Base-by-base conservation (phyloP, 345 rosid genomes). In the Melastoma malabathricum region DNA sequence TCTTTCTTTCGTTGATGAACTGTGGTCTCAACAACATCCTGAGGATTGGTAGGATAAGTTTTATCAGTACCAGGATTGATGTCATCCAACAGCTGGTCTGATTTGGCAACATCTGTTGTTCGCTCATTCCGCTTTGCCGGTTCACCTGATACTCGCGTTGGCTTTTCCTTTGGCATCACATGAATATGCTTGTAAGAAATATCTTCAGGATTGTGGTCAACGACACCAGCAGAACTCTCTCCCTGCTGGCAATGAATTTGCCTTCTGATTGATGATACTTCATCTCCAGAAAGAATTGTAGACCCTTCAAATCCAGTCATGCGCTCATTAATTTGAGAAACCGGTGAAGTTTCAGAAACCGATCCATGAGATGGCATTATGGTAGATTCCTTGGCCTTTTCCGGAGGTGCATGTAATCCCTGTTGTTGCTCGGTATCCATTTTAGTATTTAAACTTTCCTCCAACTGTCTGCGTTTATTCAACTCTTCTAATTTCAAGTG, bases 401-500 rank as follows among this genome's bases (percentile, higher is more conserved):
- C 76, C 49, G 61, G 45, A 55, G 53, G 50, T 51, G 46, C 55
- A 23, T 34, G 59, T 55, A 50, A 49, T 65, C 65, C 76, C 45
- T 68, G 79, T 66, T 60, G 73, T 62, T 69, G 41, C 41, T 34
- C 41, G 2, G 12, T 71, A 69, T 70, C 78, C 27, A 49, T 51
- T 55, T 72, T 78, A 56, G 56, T 65, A 54, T 71, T 64, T 39
- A 56, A 64, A 68, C 66, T 65, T 54, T 81, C 89, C 47, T 31
- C 68, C 39, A 64, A 64, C 68, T 68, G 79, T 6, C 76, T 62
- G 49, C 86, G 94, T 73, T 80, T 79, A 69, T 92, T 71, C 75
- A 93, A 64, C 67, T 83, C 99, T 67, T 78, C 89, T 59, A 79
- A 66, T 69, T 92, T 92, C 53, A 80, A 86, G 43, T 60, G 73